Conservation (phyloP, 2,329 filamentous ascomycete genomes). For the Exserohilum rostratum region DNA sequence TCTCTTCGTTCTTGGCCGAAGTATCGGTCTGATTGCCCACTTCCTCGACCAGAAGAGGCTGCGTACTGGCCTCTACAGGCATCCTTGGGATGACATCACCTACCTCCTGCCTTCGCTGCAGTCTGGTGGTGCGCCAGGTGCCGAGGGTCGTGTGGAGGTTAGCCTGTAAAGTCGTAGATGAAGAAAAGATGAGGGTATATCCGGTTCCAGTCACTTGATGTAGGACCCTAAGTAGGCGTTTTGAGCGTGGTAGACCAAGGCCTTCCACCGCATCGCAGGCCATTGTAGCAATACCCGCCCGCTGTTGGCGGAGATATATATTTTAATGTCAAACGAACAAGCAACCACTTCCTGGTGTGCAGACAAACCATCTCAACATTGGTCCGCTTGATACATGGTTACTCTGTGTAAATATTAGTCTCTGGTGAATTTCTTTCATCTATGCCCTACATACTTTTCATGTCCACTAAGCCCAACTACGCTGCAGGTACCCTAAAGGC, state of each 20-base stretch:
- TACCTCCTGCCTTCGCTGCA: constrained; percentile 50
- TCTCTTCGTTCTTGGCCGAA: constrained; percentile 95
- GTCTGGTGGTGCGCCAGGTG: constrained; percentile 45
- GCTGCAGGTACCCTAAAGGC: constrained; percentile 3
- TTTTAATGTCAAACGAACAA: constrained; percentile 39
- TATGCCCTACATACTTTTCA: too few species aligned
- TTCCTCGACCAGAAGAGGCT: constrained; percentile 99
- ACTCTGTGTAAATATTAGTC: too few species aligned
- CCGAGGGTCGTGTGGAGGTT: constrained; percentile 52
- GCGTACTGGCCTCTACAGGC: constrained; percentile 93
- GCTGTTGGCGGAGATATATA: constrained; percentile 39
- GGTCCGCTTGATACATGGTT: too few species aligned
- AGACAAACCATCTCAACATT: background rate
- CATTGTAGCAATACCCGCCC: constrained; percentile 42
- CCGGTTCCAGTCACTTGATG: constrained; percentile 31
- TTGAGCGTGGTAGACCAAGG: constrained; percentile 39
- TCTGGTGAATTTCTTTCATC: too few species aligned
- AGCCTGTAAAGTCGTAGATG: constrained; percentile 41
- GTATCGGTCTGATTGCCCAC: constrained; percentile 98
- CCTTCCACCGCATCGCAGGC: constrained; percentile 26
- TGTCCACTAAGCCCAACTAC: too few species aligned
- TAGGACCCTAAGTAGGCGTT: constrained; percentile 38
- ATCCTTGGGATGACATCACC: constrained; percentile 77
- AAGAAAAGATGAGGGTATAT: constrained; percentile 36
- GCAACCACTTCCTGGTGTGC: constrained; percentile 7